Conservation (phyloP, 495 filamentous ascomycete species). For the Annulohypoxylon maeteangense region DNA sequence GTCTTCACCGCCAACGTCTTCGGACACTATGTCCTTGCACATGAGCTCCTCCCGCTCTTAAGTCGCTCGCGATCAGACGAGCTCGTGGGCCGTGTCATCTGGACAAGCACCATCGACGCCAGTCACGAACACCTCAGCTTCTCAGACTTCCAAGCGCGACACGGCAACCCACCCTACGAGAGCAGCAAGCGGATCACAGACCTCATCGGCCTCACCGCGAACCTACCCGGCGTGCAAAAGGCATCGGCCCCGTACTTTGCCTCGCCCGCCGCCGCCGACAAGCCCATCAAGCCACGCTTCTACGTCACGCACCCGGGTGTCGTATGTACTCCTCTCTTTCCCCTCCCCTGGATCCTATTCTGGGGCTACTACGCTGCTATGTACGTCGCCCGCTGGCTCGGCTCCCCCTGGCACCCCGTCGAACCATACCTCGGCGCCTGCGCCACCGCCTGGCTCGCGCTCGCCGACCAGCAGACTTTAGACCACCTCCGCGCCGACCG, state of each 20-base stretch:
- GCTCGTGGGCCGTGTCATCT: conserved; percentile 73
- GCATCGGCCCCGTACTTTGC: conserved; percentile 59
- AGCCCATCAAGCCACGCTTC: conserved; percentile 49
- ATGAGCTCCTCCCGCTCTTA: conserved; percentile 80
- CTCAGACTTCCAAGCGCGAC: conserved; percentile 80
- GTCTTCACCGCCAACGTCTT: conserved; percentile 94
- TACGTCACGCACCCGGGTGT: conserved; percentile 91
- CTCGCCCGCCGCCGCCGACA: conserved; percentile 39
- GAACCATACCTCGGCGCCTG: conserved; percentile 79
- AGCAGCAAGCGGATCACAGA: conserved; percentile 87
- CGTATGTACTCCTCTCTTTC: conserved; percentile 81
- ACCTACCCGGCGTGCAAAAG: conserved; percentile 70
- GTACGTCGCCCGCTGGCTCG: conserved; percentile 78
- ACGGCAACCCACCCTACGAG: conserved; percentile 75
- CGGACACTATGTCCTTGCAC: conserved; percentile 91
- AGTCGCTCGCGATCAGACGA: conserved; percentile 54
- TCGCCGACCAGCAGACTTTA: conserved; percentile 72
- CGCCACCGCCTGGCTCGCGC: conserved; percentile 80
- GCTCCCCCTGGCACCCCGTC: conserved; percentile 87
- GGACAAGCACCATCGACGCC: conserved; percentile 84
- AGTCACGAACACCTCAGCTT: conserved; percentile 64
- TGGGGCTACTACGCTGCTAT: conserved; percentile 69
- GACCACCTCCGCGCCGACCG: conserved; percentile 66
- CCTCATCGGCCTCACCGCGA: conserved; percentile 77
- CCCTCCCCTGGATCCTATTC: conserved; percentile 70